These are phyloP conservation scores for Epichloe coenophiala DNA, from an alignment of 2,329 filamentous ascomycete species.

Conservation along the genomic window DNA sequence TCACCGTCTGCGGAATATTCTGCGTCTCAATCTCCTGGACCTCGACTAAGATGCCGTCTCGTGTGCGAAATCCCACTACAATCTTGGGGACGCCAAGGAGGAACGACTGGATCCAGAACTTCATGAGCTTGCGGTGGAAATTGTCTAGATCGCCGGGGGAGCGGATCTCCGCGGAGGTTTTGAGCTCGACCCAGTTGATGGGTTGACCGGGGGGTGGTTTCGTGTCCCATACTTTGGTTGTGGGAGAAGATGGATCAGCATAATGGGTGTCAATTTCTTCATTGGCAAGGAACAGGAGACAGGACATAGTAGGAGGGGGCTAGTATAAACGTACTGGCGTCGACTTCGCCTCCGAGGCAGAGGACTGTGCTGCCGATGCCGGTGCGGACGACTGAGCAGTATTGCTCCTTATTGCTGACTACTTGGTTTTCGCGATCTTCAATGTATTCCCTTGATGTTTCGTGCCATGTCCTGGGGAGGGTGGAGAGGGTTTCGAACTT, in stretches of 20 bases:
- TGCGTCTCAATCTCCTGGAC: constrained; percentile 72
- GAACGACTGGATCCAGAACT: constrained; percentile 96
- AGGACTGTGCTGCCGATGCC: constrained; percentile 65
- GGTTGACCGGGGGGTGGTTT: constrained; percentile 57
- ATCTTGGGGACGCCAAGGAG: constrained; percentile 85
- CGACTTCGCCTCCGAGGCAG: constrained; percentile 85
- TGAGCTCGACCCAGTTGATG: constrained; percentile 89
- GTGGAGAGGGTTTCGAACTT: constrained; percentile 88
- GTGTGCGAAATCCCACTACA: constrained; percentile 74
- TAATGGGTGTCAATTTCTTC: background rate
- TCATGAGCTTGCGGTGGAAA: constrained; percentile 82
- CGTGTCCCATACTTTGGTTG: constrained; percentile 58
- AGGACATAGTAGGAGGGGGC: background rate
- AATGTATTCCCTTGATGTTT: constrained; percentile 61
- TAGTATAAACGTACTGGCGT: constrained; percentile 46
- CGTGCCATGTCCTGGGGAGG: constrained; percentile 60
- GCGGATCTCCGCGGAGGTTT: constrained; percentile 66
- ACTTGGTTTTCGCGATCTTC: constrained; percentile 56
- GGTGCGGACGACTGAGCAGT: constrained; percentile 86
- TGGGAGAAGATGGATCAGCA: background rate
- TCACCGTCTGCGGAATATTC: constrained; percentile 63
- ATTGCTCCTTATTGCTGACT: constrained; percentile 85
- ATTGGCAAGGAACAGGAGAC: background rate
- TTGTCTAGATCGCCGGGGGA: constrained; percentile 54
- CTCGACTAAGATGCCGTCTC: constrained; percentile 53